Conservation (phyloP, 768 basidiomycete species). For the Mycena metata region DNA sequence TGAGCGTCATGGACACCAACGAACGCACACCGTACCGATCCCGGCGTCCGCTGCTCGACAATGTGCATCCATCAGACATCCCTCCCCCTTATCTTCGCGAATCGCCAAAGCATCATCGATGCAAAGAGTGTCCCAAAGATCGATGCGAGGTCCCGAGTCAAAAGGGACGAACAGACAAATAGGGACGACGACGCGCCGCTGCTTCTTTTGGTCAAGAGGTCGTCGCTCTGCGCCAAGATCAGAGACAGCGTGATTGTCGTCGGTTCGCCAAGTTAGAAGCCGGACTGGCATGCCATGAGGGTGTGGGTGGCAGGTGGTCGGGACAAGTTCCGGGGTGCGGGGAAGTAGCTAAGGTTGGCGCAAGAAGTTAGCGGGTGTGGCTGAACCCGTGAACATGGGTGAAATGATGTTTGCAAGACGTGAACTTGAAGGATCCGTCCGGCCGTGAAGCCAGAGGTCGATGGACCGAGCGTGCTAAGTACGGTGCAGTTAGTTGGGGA, state of each 20-base stretch:
- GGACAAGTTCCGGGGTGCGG: too few species aligned
- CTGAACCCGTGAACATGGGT: conserved; percentile 4
- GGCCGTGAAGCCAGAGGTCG: neutral
- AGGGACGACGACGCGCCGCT: neutral
- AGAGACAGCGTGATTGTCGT: conserved; percentile 1
- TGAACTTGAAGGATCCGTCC: conserved; percentile 19
- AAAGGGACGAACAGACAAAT: conserved; percentile 28
- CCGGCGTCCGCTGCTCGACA: too few species aligned
- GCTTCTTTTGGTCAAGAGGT: conserved; percentile 16
- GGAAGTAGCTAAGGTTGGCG: too few species aligned
- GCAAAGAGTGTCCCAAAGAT: too few species aligned
- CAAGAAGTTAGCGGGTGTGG: neutral
- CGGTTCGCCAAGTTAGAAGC: neutral
- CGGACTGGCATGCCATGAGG: too few species aligned
- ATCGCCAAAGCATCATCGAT: too few species aligned
- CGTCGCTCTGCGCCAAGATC: neutral
- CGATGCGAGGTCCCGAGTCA: conserved; percentile 30
- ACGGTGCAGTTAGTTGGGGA: neutral
- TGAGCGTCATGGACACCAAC: too few species aligned
- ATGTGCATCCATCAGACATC: too few species aligned
- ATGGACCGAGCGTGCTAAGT: conserved; percentile 1
- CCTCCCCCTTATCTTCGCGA: too few species aligned
- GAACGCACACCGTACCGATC: too few species aligned
- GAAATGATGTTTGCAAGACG: neutral
- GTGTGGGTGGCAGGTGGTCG: too few species aligned